These are phyloP conservation scores for Lunasporangiospora selenospora DNA, from an alignment of 192 early-diverging fungal species.

Conservation along the genomic window DNA sequence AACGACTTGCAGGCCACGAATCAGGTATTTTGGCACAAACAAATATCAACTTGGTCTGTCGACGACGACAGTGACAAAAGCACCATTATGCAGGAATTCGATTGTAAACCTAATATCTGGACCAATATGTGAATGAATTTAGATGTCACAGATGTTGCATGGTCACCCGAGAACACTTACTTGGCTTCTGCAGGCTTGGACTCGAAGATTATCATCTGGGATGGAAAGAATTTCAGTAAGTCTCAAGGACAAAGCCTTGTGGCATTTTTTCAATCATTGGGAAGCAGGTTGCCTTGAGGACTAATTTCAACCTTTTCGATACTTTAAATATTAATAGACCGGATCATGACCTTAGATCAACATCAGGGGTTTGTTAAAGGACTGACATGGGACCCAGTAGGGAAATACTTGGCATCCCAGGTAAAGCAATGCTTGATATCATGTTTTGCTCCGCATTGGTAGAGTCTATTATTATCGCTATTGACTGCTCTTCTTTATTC, in stretches of 20 bases:
- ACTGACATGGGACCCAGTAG: constrained; percentile 94
- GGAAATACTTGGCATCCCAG: constrained; percentile 91
- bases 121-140: not conserved
- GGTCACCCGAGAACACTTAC: constrained; percentile 87
- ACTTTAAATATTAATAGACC: constrained; percentile 44
- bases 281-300: too few species aligned
- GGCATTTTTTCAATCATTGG: too few species aligned
- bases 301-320: too few species aligned
- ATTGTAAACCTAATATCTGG: not conserved
- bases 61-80: not conserved
- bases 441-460: not conserved
- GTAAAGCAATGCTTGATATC: constrained; percentile 42
- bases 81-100: not conserved
- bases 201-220: constrained; percentile 85
- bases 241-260: too few species aligned
- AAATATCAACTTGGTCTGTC: too few species aligned
- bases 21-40: constrained; percentile 61
- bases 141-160: constrained; percentile 93
- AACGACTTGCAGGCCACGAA: constrained; percentile 81
- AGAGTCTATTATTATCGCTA: not conserved
- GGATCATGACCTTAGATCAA: constrained; percentile 66
- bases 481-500: not conserved
- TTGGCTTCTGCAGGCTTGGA: constrained; percentile 94
- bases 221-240: constrained; percentile 79
- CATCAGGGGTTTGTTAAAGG: constrained; percentile 96